Base-by-base conservation (phyloP, 2,329 filamentous ascomycete genomes). In the Pseudofabraea citricarpa region DNA sequence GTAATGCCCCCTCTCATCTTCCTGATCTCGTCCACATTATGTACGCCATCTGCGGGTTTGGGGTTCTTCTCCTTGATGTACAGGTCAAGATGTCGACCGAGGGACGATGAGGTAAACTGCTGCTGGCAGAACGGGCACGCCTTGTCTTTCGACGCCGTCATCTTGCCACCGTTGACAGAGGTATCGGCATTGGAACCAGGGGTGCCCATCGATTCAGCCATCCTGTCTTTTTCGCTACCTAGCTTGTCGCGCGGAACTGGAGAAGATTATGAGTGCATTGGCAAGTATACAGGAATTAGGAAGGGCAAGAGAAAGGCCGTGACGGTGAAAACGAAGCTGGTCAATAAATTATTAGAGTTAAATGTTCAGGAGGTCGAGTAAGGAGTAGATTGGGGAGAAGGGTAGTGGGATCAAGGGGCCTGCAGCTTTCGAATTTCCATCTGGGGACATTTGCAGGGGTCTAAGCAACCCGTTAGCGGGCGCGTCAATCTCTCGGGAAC, bases 11-110 rank as follows among this genome's bases (percentile, higher is more conserved):
- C 87, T 41, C 91, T 81, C 57, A 95, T 71, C 64, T 85, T 87
- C 54, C 79, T 78, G 57, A 97, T 97, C 64, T 88, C 87, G 6
- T 91, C 87, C 46, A 96, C 87, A 68, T 95, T 76, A 66, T 97
- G 91, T 36, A 95, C 69, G 39, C 90, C 90, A 66, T 97, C 91
- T 6, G 85, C 71, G 1, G 83, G 76, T 65, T 90, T 93, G 1
- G 91, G 89, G 63, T 96, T 96, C 69, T 90, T 94, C 46, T 90
- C 85, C 60, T 90, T 90, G 58, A 96, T 90, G 64, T 94, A 96
- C 29, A 95, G 79, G 63, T 97, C 91, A 53, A 96, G 82, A 66
- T 97, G 91, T 36, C 91, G 85, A 39, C 91, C 91, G 41, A 97
- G 79, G 2, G 89, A 95, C 13, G 90, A 95, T 2, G 90, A 96